Conservation (phyloP, 2,329 filamentous ascomycete species). For the Alternaria sp. region DNA sequence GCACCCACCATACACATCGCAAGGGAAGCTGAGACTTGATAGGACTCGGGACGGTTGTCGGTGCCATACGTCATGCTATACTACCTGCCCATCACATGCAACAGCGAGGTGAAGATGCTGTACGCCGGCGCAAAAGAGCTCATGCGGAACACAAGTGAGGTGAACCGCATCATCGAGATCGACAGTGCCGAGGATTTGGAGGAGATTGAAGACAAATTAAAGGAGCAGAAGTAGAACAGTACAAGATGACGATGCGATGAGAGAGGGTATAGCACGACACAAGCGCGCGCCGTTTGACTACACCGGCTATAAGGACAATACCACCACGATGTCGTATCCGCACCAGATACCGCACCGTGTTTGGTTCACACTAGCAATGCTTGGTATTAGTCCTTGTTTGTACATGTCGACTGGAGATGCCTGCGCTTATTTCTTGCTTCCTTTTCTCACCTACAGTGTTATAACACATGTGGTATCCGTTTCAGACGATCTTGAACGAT, state of each 20-base stretch:
- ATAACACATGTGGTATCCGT: not conserved
- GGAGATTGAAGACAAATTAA: slow-evolving; percentile 75
- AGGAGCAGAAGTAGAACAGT: slow-evolving; percentile 22
- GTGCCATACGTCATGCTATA: slow-evolving; percentile 95
- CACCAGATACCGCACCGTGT: not conserved
- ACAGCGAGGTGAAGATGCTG: slow-evolving; percentile 84
- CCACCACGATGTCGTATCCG: not conserved
- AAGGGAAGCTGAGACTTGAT: slow-evolving; percentile 12
- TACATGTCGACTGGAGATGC: not conserved
- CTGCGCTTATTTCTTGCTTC: not conserved
- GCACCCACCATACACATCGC: slow-evolving; percentile 4
- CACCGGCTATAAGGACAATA: not conserved
- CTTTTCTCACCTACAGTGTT: not conserved
- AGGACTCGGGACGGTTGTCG: slow-evolving; percentile 82
- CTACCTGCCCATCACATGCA: slow-evolving; percentile 92
- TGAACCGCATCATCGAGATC: slow-evolving; percentile 86
- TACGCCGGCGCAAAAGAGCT: slow-evolving; percentile 96
- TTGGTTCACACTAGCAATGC: not conserved
- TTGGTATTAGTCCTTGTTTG: not conserved
- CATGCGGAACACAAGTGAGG: slow-evolving; percentile 91
- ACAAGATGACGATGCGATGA: not conserved
- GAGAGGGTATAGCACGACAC: not conserved
- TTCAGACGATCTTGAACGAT: not conserved
- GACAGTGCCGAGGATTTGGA: slow-evolving; percentile 80
- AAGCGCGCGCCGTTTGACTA: not conserved